Conservation (phyloP, 75 land plant species). For the Cupressus sempervirens region DNA sequence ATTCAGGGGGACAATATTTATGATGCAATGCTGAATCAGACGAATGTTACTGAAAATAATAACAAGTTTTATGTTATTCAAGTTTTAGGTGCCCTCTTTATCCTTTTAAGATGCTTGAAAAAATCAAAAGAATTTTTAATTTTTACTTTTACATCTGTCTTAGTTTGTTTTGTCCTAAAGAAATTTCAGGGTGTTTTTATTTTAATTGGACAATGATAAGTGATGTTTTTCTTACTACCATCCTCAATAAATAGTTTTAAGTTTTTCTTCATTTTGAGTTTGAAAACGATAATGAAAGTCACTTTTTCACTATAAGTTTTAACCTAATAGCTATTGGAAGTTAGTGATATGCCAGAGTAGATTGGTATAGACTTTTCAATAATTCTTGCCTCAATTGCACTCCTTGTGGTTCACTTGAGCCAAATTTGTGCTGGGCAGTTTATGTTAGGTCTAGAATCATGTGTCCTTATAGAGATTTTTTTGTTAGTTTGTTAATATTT, state of each 20-base stretch:
- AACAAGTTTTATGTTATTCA: constrained; percentile 96
- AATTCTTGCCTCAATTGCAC: not conserved
- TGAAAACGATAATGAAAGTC: not conserved
- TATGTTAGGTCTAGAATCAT: not conserved
- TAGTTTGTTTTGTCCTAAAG: not conserved
- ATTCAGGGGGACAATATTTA: constrained; percentile 75
- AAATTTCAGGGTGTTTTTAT: not conserved
- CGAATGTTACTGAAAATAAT: constrained; percentile 85
- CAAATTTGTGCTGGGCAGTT: not conserved
- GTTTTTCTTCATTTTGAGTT: not conserved
- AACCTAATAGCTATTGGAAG: not conserved
- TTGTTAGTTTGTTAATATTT: not conserved
- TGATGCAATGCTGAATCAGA: constrained; percentile 98
- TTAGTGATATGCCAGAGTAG: not conserved
- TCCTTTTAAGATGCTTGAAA: not conserved
- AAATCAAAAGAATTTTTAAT: not conserved
- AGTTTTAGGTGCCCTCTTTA: constrained; percentile 55
- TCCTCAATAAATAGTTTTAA: not conserved
- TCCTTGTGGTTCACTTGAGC: not conserved
- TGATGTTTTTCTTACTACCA: not conserved
- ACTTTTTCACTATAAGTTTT: not conserved
- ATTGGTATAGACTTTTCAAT: not conserved
- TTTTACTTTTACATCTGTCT: not conserved
- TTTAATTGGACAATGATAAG: not conserved
- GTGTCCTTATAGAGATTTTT: not conserved